Evolutionary conservation across 164 flowering plant genomes (phyloP).

Genomic region (Cinnamomum micranthum): DNA sequence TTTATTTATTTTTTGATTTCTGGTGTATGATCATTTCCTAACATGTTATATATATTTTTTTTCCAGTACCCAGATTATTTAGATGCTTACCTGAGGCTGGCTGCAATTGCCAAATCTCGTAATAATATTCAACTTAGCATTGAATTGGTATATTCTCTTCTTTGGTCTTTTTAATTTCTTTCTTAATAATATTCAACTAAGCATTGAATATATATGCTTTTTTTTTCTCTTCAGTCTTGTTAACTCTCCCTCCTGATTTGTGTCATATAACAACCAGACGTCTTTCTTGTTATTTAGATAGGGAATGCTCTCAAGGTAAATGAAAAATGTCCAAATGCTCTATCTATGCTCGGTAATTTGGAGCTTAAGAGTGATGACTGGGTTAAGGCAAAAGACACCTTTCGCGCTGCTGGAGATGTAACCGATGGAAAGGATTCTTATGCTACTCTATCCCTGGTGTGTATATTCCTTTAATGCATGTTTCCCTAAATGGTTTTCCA

Average conservation of each 20-base stretch:
- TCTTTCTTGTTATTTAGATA: constrained; percentile 46
- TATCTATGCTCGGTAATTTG: constrained; percentile 84
- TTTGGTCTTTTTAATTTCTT: background rate
- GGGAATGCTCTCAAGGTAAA: constrained; percentile 83
- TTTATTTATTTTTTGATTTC: background rate
- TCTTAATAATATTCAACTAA: constrained; percentile 66
- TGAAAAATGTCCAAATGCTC: constrained; percentile 81
- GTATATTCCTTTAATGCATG: constrained; percentile 5
- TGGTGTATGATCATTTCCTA: constrained; percentile 1
- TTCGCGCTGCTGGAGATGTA: constrained; percentile 81
- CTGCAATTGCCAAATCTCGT: constrained; percentile 86
- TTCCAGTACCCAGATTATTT: constrained; percentile 82
- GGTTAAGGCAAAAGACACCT: constrained; percentile 97
- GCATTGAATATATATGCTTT: constrained; percentile 74
- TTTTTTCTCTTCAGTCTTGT: background rate
- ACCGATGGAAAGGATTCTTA: constrained; percentile 90
- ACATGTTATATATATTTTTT: constrained; percentile 5
- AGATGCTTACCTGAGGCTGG: constrained; percentile 94
- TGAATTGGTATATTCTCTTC: constrained; percentile 58
- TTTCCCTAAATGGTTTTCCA: no score
- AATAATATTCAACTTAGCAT: constrained; percentile 78
- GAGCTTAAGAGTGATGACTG: constrained; percentile 98
- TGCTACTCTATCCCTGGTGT: constrained; percentile 84
- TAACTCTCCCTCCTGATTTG: constrained; percentile 1
- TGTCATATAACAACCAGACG: background rate